A percentile compares a stretch with the other conserved stretches of the same genome.
Evolutionary conservation across 1,139 yeast genomes (phyloP).

Genomic region (Yamadazyma diddensiae): DNA sequence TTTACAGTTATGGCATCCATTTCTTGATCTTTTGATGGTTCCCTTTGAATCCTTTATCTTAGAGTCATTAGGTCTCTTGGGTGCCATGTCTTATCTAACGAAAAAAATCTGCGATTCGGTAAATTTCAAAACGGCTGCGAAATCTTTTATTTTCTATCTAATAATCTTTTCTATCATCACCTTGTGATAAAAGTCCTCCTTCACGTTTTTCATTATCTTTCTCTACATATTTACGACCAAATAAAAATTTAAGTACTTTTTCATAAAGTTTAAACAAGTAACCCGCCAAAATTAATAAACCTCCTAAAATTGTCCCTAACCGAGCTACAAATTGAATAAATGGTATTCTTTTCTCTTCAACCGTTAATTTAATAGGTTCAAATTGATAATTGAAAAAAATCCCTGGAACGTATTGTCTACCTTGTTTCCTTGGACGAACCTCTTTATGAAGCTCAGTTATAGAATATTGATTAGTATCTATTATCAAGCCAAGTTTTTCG

Average conservation of each 20-base stretch:
- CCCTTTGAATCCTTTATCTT: too few relatives aligned
- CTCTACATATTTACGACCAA: conserved; percentile 51
- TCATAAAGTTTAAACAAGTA: conserved; percentile 48
- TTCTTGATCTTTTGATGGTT: conserved; percentile 20
- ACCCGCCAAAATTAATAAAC: conserved; percentile 56
- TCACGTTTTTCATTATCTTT: conserved; percentile 54
- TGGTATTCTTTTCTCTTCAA: conserved; percentile 70
- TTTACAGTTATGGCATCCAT: conserved; percentile 71
- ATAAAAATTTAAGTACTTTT: conserved; percentile 36
- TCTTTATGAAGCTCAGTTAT: conserved; percentile 53
- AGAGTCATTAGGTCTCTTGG: too few relatives aligned
- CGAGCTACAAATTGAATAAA: conserved; percentile 77
- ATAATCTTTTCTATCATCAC: background rate
- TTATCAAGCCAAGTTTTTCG: conserved; percentile 62
- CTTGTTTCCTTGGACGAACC: conserved; percentile 19
- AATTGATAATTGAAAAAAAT: conserved; percentile 81
- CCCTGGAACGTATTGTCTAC: conserved; percentile 59
- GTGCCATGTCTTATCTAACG: too few relatives aligned
- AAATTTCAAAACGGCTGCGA: too few relatives aligned
- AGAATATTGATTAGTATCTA: conserved; percentile 87
- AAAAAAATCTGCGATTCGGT: background rate
- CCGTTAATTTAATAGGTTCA: conserved; percentile 74
- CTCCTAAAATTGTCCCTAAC: conserved; percentile 78
- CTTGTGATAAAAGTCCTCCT: conserved; percentile 29
- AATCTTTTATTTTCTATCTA: background rate